Evolutionary conservation across 2,329 filamentous ascomycete species (phyloP), one percentile per base, ranked within the genome.

Genomic region (Furcasterigmium sp.): DNA sequence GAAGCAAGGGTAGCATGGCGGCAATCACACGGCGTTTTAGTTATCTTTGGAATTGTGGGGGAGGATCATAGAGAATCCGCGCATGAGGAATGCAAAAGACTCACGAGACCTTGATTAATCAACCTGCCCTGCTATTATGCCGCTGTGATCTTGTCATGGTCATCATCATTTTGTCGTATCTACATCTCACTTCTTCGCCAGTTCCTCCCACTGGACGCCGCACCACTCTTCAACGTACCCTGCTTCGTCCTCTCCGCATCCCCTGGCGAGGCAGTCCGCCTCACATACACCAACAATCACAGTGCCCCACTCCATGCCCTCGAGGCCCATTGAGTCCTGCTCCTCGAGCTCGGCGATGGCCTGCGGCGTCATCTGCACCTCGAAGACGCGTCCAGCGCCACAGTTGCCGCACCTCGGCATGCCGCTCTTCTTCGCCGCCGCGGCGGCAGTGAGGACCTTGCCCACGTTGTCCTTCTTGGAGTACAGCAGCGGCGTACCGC

Each of bases 301-400:
- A 1, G 90, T 97, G 0, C 91, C 91, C 93, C 93, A 98, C 57
- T 98, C 93, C 93, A 98, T 98, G 0, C 91, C 93, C 70, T 95
- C 76, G 17, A 84, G 56, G 30, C 77, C 78, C 53, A 82, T 62
- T 44, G 85, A 82, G 34, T 91, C 86, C 9, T 41, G 28, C 2
- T 77, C 82, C 69, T 97, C 93, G 42, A 97, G 70, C 70, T 94
- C 86, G 23, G 82, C 80, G 55, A 98, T 98, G 3, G 90, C 84
- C 59, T 95, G 86, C 32, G 93, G 93, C 52, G 85, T 91, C 51
- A 98, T 70, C 72, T 98, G 93, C 46, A 95, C 73, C 72, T 98
- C 93, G 61, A 97, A 97, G 13, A 85, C 80, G 49, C 91, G 80
- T 39, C 76, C 72, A 0, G 75, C 78, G 8, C 86, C 85, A 64